Percentiles rank a stretch among this genome's conserved stretches.
phyloP scores from a whole-genome alignment of 768 basidiomycete species.

The Strobilomyces dryophilus region DNA sequence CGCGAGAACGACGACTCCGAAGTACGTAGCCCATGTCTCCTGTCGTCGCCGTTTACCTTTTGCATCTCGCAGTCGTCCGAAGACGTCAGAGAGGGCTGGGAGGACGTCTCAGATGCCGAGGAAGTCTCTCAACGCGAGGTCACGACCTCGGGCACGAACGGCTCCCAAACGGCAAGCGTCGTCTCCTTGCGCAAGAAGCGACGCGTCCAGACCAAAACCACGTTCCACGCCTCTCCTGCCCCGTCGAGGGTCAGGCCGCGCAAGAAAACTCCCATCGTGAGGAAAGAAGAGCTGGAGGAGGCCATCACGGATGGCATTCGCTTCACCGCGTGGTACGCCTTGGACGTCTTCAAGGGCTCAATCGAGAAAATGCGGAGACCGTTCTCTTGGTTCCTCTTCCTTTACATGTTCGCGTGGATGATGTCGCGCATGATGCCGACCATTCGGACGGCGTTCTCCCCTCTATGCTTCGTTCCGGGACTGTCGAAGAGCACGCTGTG shows the following conservation, averaged over 20 bases:
- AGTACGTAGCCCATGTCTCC: slow-evolving; percentile 3
- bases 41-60: neutral
- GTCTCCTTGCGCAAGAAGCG: slow-evolving; percentile 29
- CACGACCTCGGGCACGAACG: slow-evolving; percentile 1
- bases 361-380: slow-evolving; percentile 52
- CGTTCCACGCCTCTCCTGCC: slow-evolving; percentile 17
- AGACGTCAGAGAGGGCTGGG: slow-evolving; percentile 29
- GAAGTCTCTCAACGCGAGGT: slow-evolving; percentile 8
- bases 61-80: neutral
- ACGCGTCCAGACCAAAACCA: slow-evolving; percentile 19
- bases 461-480: slow-evolving; percentile 60
- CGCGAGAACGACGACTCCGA: neutral
- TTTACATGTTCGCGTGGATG: slow-evolving; percentile 48
- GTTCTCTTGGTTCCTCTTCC: slow-evolving; percentile 47
- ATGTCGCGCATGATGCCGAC: slow-evolving; percentile 38
- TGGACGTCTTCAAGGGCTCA: slow-evolving; percentile 46
- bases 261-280: slow-evolving; percentile 28
- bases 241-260: slow-evolving; percentile 23
- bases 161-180: slow-evolving; percentile 11
- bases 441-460: slow-evolving; percentile 46
- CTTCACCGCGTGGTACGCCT: slow-evolving; percentile 36
- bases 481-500: slow-evolving; percentile 50
- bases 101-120: slow-evolving; percentile 29
- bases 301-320: slow-evolving; percentile 20
- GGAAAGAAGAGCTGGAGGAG: slow-evolving; percentile 23